Base-by-base conservation (phyloP, 2,329 filamentous ascomycete genomes). In the Neospermospora avenae region DNA sequence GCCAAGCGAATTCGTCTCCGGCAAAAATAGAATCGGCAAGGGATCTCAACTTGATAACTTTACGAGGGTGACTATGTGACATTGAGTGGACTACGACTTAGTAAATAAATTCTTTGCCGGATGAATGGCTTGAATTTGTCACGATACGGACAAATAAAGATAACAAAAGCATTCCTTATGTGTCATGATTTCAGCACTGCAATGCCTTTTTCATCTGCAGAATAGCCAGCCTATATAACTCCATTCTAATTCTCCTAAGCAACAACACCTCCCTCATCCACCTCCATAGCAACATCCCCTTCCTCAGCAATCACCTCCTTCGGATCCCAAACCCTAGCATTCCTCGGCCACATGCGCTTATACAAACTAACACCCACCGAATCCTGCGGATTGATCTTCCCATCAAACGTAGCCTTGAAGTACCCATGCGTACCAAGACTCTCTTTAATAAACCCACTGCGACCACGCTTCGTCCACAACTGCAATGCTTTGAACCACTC, bases 321-420 rank as follows among this genome's bases (percentile, higher is more conserved):
- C 44, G 60, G 54, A 51, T 58, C 66, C 70, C 69, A 74, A 39
- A 63, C 76, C 48, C 71, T 72, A 18, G 91, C 86, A 64, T 80
- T 81, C 60, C 93, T 81, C 7, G 95, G 95, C 82, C 88, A 95
- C 62, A 93, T 86, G 22, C 90, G 79, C 82, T 95, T 95, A 73
- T 93, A 95, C 71, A 95, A 73, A 76, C 91, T 96, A 64, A 98
- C 89, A 53, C 91, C 95, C 49, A 99, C 86, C 3, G 92, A 87
- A 77, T 99, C 95, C 77, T 97, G 90, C 1, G 95, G 93, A 75
- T 97, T 98, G 74, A 99, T 93, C 73, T 89, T 90, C 13, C 88
- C 91, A 74, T 99, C 96, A 77, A 99, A 99, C 1, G 89, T 97
- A 13, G 95, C 95, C 81, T 99, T 99, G 84, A 98, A 98, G 79